A percentile compares a stretch with the other conserved stretches of the same genome.
Conservation (phyloP, 805 yeast genomes). For the Ogataea salicorniae region DNA sequence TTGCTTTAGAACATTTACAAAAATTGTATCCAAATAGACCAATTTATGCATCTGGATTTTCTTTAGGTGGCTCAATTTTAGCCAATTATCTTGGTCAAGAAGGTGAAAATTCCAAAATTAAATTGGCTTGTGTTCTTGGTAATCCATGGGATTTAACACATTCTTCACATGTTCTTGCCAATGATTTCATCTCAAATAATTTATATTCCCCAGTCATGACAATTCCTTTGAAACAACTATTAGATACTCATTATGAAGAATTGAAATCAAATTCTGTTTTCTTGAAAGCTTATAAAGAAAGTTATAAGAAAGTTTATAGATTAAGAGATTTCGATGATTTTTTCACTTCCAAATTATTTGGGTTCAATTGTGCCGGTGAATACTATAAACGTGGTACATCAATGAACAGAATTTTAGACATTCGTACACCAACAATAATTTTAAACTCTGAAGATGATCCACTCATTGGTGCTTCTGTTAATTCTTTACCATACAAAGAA, state of each 20-base stretch:
- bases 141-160: constrained; percentile 70
- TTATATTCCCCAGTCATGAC: constrained; percentile 51
- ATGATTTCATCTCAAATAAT: constrained; percentile 36
- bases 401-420: constrained; percentile 40
- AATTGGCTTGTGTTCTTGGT: constrained; percentile 57
- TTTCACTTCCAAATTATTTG: constrained; percentile 62
- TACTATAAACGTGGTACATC: constrained; percentile 66
- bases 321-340: constrained; percentile 57
- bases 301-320: constrained; percentile 18
- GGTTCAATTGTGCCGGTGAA: constrained; percentile 56
- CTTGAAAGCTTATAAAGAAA: constrained; percentile 16
- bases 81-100: constrained; percentile 71
- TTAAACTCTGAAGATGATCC: constrained; percentile 75
- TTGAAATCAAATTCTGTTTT: constrained; percentile 29
- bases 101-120: constrained; percentile 39
- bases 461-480: constrained; percentile 43
- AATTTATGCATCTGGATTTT: constrained; percentile 67
- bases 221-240: constrained; percentile 37
- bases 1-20: constrained; percentile 46
- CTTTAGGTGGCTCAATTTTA: constrained; percentile 72
- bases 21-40: constrained; percentile 53
- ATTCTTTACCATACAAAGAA: constrained; percentile 47
- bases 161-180: constrained; percentile 40
- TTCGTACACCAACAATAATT: constrained; percentile 59
- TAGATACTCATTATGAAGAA: constrained; percentile 37